phyloP scores from a whole-genome alignment of 345 rosid species.

The Syzygium grande region DNA sequence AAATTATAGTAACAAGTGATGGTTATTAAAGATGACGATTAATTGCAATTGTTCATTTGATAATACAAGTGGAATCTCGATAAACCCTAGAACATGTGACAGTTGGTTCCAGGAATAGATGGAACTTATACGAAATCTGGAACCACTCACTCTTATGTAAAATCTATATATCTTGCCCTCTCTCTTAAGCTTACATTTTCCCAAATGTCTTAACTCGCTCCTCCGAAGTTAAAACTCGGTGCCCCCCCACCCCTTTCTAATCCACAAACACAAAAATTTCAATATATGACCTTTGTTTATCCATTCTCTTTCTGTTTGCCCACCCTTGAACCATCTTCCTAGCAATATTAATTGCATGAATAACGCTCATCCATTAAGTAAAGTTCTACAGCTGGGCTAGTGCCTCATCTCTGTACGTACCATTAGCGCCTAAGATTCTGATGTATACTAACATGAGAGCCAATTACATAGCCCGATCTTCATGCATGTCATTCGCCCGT shows the following conservation, averaged over 20 bases:
- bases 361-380: neutral
- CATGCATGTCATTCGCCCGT: neutral
- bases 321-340: neutral
- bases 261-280: no score
- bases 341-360: neutral
- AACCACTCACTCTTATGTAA: neutral
- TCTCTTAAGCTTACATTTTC: neutral
- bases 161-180: neutral
- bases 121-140: no score
- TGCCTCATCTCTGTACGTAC: neutral
- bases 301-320: neutral
- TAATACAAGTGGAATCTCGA: no score
- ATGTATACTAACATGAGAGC: neutral
- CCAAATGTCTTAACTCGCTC: neutral
- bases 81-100: no score
- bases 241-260: neutral
- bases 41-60: no score
- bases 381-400: neutral
- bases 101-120: no score
- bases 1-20: no score
- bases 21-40: no score
- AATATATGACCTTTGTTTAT: neutral
- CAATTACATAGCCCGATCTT: neutral
- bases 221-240: neutral
- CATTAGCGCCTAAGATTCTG: neutral